Evolutionary conservation across 768 basidiomycete genomes (phyloP), one percentile per base, ranked within the genome.

Genomic region (Xerocomellus amylosporus): DNA sequence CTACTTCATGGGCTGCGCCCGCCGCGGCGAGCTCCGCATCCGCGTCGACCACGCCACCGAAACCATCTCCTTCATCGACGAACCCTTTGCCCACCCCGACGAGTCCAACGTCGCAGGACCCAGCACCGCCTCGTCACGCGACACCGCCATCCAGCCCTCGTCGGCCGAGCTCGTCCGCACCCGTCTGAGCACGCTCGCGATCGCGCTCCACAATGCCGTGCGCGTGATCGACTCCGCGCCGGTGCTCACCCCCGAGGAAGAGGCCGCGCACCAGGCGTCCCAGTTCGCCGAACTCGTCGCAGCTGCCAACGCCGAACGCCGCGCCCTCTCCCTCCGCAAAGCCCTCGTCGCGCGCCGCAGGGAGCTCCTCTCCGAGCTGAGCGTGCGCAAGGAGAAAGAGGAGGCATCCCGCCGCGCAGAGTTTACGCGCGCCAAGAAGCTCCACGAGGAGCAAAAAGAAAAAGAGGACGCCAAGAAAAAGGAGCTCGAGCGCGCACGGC

Each of bases 1-100:
- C 5, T 98, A 96, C 72, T 75, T 98, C 58, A 96, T 97, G 90
- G 86, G 88, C 34, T 92, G 93, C 54, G 91, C 92, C 41, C 83
- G 87, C 44, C 83, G 88, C 8, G 91, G 92, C 37, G 93, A 97
- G 70, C 81, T 98, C 46, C 80, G 75, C 62, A 87, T 97, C 58
- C 85, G 86, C 15, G 84, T 98, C 42, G 93, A 98, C 71, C 96
- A 99, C 69, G 86, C 88, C 30, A 82, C 80, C 4, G 90, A 92
- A 17, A 86, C 84, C 55, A 85, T 98, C 71, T 79, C 84, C 7
- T 99, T 98, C 64, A 79, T 86, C 42, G 89, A 94, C 62, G 86
- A 90, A 51, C 79, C 86, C 0, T 91, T 88, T 63, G 72, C 75
- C n/a, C 62, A 65, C 19, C 50, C 67, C 4, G 75, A 77, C 30